Percentiles rank a stretch among this genome's conserved stretches.
Evolutionary conservation across 352 stramenopile genomes (phyloP).

Genomic region (Phytophthora sojae): DNA sequence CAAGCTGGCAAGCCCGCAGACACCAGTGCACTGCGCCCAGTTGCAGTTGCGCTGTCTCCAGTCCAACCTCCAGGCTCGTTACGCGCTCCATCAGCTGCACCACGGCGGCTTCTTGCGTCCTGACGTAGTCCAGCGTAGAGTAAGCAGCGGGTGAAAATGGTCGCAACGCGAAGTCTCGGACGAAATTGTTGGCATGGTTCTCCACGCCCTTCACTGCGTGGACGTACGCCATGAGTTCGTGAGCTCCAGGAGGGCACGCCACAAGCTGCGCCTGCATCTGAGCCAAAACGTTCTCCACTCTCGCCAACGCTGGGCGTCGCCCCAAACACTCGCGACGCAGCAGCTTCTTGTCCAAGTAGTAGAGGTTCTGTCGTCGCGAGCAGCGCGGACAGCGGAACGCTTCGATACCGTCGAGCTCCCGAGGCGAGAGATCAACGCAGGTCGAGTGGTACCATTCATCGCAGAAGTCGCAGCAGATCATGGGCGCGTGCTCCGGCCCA

Average conservation of each 20-base stretch:
- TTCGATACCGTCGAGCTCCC: constrained; percentile 69
- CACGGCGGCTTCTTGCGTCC: constrained; percentile 27
- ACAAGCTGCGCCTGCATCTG: constrained; percentile 68
- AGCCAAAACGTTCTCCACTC: constrained; percentile 61
- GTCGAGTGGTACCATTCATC: constrained; percentile 87
- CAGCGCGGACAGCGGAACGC: constrained; percentile 80
- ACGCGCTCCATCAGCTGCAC: constrained; percentile 69
- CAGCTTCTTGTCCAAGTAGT: constrained; percentile 74
- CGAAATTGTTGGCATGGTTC: constrained; percentile 45
- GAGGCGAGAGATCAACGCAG: constrained; percentile 70
- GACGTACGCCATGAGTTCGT: constrained; percentile 65
- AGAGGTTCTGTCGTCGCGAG: constrained; percentile 68
- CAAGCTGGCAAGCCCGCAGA: constrained; percentile 71
- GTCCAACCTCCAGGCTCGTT: constrained; percentile 61
- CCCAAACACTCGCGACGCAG: constrained; percentile 54
- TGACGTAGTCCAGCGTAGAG: constrained; percentile 48
- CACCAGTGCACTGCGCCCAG: constrained; percentile 82
- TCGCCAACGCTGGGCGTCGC: constrained; percentile 53
- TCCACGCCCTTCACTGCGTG: constrained; percentile 53
- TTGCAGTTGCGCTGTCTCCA: constrained; percentile 61
- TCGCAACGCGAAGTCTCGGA: constrained; percentile 45
- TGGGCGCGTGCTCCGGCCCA: constrained; percentile 64
- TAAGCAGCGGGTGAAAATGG: constrained; percentile 65
- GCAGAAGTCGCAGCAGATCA: constrained; percentile 91
- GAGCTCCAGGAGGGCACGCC: constrained; percentile 56